phyloP scores from a whole-genome alignment of 1,139 yeast genomes.

The Taphrina pruni region DNA sequence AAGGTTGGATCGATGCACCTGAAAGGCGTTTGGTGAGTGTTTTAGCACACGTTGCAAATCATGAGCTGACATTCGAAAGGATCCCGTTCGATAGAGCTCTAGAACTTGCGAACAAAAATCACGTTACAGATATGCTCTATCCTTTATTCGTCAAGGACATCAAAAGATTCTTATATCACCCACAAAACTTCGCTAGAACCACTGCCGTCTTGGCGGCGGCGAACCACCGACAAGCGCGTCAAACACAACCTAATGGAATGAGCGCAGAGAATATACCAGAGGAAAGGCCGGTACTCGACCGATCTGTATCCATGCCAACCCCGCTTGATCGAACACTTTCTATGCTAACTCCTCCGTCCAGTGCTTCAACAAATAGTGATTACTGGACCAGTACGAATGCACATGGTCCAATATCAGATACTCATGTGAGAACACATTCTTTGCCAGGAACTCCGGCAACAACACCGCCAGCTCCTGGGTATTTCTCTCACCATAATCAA shows the following conservation, averaged over 20 bases:
- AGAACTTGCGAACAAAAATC: constrained; percentile 88
- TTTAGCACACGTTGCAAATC: background rate
- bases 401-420: constrained; percentile 19
- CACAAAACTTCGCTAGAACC: constrained; percentile 52
- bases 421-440: constrained; percentile 35
- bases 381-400: constrained; percentile 22
- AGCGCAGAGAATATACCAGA: constrained; percentile 6
- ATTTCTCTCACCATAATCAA: constrained; percentile 16
- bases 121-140: constrained; percentile 80
- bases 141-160: constrained; percentile 90
- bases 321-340: constrained; percentile 30
- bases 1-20: constrained; percentile 96
- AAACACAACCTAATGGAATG: constrained; percentile 36
- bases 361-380: constrained; percentile 39
- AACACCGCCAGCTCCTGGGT: constrained; percentile 38
- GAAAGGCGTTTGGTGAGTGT: constrained; percentile 84
- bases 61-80: constrained; percentile 22
- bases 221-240: constrained; percentile 49
- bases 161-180: constrained; percentile 54
- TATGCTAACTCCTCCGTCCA: constrained; percentile 37
- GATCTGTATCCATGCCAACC: constrained; percentile 35
- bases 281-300: constrained; percentile 27
- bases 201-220: constrained; percentile 54
- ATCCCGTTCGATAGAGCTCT: constrained; percentile 93
- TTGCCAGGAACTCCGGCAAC: constrained; percentile 39